Evolutionary conservation across 2,329 filamentous ascomycete genomes (phyloP).

Genomic region (Phoma sp.): DNA sequence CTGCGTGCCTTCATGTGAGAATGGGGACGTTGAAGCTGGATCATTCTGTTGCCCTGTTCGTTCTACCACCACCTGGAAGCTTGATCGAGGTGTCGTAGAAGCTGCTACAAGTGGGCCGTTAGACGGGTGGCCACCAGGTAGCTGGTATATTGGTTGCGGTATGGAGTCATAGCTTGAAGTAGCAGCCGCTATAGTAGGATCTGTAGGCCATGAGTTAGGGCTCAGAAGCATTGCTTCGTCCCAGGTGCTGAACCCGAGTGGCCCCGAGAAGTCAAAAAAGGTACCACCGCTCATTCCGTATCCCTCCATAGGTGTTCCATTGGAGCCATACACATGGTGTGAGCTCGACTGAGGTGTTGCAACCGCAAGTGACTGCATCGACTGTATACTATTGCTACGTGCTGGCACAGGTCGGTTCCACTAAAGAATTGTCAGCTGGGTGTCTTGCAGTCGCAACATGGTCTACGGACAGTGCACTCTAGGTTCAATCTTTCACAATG

Average conservation of each 20-base stretch:
- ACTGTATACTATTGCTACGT: conserved; percentile 24
- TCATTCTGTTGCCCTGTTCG: conserved; percentile 22
- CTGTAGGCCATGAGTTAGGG: conserved; percentile 39
- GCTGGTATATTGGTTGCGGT: conserved; percentile 29
- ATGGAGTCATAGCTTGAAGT: conserved; percentile 23
- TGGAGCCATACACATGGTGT: conserved; percentile 20
- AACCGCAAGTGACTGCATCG: conserved; percentile 25
- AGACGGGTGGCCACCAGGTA: conserved; percentile 23
- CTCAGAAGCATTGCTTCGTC: conserved; percentile 42
- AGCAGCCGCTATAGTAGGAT: conserved; percentile 21
- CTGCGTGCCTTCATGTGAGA: conserved; percentile 34
- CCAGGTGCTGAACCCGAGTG: conserved; percentile 36
- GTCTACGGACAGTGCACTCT: conserved; percentile 49
- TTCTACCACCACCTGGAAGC: conserved; percentile 24
- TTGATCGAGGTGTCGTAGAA: conserved; percentile 12
- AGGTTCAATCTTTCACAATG: conserved; percentile 62
- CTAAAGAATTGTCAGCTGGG: background rate
- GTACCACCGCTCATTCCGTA: conserved; percentile 24
- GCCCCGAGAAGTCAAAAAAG: conserved; percentile 39
- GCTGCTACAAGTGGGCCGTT: conserved; percentile 16
- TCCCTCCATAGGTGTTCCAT: conserved; percentile 23
- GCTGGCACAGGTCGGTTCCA: conserved; percentile 49
- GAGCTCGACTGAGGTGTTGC: conserved; percentile 21
- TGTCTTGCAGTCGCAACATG: background rate
- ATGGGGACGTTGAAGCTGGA: conserved; percentile 36